Base-by-base conservation (phyloP, 2,329 filamentous ascomycete species). In the Annulohypoxylon truncatum region DNA sequence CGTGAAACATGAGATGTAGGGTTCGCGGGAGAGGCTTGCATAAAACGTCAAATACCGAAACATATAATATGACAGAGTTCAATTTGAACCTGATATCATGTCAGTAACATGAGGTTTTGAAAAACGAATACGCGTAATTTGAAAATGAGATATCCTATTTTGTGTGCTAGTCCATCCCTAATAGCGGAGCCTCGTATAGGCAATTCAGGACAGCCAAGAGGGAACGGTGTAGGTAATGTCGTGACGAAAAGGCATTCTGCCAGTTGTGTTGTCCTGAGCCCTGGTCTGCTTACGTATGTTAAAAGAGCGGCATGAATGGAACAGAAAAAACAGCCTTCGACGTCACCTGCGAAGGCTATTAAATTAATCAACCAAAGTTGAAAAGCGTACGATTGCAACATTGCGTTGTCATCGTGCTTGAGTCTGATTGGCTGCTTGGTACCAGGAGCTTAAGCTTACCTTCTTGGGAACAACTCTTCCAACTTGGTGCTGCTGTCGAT, bases 301-400 rank as follows among this genome's bases (percentile, higher is more conserved):
- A 5, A 57, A 48, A 47, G 51, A 40, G 51, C 53, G 52, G 42
- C 18, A 29, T 40, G 48, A 56, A 62, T 55, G 50, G 50, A 54
- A 56, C 60, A 29, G 53, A 48, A 44, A 48, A 48, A 38, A 24
- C 54, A 54, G 62, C 54, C 51, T 68, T 66, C 53, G 61, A 74
- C 73, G 70, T 75, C 73, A 75, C 63, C 12, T 51, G 52, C 6
- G 44, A 42, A 40, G 38, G 38, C 56, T 56, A 24, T 50, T 42
- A 61, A 15, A 61, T 61, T 61, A 54, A 29, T 40, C 22, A 53
- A 35, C 58, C 52, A 40, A 53, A 61, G 44, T 61, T 64, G 15
- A 56, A 51, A 51, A 56, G 47, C 60, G 42, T 40, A 52, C n/a
- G 40, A 59, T 66, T 56, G 57, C 63, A 69, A 66, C 63, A 68